Base-by-base conservation (phyloP, 148 eudicot genomes). In the Camellia granthamiana region DNA sequence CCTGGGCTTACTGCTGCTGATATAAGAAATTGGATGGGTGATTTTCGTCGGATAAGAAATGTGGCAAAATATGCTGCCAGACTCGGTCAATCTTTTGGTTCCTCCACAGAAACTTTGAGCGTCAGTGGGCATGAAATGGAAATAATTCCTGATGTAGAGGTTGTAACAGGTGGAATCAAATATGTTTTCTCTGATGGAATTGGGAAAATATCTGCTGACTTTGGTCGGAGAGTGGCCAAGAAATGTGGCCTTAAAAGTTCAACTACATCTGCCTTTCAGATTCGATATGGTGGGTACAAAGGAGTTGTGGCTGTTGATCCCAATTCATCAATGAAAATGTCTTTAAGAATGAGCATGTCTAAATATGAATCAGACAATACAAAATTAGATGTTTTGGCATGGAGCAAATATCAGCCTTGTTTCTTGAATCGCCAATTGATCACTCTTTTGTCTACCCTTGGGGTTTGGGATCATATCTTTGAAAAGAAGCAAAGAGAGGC, bases 1-100 rank as follows among this genome's bases (percentile, higher is more conserved):
- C 79, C 85, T 71, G 89, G 88, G 71, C 65, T 89, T 12, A 82
- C 85, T 81, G 97, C 98, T 59, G 74, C 88, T 80, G 86, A 66
- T 60, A 92, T 94, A 23, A 88, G 98, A 78, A 47, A n/a, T 3
- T 89, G 93, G 95, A 88, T 94, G 98, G 98, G 98, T 47, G 90
- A 92, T 79, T 94, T 94, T 78, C 63, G 80, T 49, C 63, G 76
- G 11, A 94, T 94, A 7, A 90, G 75, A 78, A 94, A 94, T 74
- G 93, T 92, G 76, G 97, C 98, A 68, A 94, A 94, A 80, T 94
- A 91, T 85, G 97, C 98, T 52, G 98, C 98, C n/a, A 89, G 98
- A 77, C 94, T 94, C 71, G 98, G 98, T 78, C 98, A 94, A 81
- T 94, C 98, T 30, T 92, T 94, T 43, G 81, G 97, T 69, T 92